Base-by-base conservation (phyloP, 169 alveolate genomes). In the Fabrea salina region DNA sequence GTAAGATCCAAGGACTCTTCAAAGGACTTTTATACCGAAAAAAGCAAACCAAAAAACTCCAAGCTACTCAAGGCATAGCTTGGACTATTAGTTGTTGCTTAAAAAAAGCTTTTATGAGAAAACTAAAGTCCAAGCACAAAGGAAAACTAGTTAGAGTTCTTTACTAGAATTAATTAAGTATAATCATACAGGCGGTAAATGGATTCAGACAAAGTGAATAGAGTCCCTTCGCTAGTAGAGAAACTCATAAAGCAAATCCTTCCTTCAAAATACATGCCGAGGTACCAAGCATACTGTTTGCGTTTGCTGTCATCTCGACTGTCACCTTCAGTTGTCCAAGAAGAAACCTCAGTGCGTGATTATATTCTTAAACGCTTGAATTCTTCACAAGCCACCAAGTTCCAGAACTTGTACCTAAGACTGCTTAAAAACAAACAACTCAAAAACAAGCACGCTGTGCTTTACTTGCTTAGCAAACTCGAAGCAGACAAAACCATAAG, bases 211-310 rank as follows among this genome's bases (percentile, higher is more conserved):
- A 35, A 13, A 7, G 50, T 13, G 16, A 61, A 61, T 16, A 16
- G 74, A 16, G 32, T 61, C 43, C 74, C 74, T 8, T 16, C 16
- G 13, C 74, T n/a, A 1, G 19, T 61, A 2, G 74, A 61, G 39
- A 61, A 51, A 61, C 74, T 61, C 25, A 47, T 61, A 11, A 61
- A 37, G 49, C 74, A 61, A 37, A 35, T 11, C 37, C 50, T 61
- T 3, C 74, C 74, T 16, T 11, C 2, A 32, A 51, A 61, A 1
- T 11, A 7, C 0, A 37, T 37, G 19, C 54, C n/a, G 11, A 61
- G 32, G 2, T 61, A 61, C 54, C 16, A 33, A 27, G 37, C 74
- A 16, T 61, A 61, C 25, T 61, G 32, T 30, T n/a, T 61, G 49
- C 74, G 74, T 61, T 30, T 61, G 11, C n/a, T 61, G 8, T 27